Evolutionary conservation across 108 stramenopile genomes (phyloP), one percentile per base, ranked within the genome.

Genomic region (Fistulifera solaris): DNA sequence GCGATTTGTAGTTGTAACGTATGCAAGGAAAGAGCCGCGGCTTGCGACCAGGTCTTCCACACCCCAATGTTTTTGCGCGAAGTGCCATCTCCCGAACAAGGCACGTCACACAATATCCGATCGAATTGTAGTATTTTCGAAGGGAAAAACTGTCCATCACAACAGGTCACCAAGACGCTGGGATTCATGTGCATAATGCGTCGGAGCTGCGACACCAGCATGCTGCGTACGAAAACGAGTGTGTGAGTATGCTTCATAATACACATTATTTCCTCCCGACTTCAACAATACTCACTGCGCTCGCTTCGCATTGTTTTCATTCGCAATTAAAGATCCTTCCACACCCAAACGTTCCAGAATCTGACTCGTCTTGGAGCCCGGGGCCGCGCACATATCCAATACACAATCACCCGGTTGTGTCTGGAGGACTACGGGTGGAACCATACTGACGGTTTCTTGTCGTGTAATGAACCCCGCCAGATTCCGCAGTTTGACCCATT

Each of bases 371-470:
- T 99, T 99, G 46, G 81, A 86, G 5, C 99, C 99, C 1, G 99
- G 99, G 1, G 99, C 94, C 10, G 99, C 97, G 62, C 96, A 97
- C 93, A 97, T 92, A 66, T 96, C 95, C 12, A 98, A 71, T 1
- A 97, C 80, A 17, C 54, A 59, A 75, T 97, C 84, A 19, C 88
- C 59, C 5, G 86, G 78, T 54, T 77, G 56, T 6, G 83, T 85
- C 63, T 83, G 65, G 58, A 99, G 67, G 27, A 97, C 92, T 14
- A 96, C 81, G 13, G 98, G 98, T 6, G 99, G 98, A 18, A 99
- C 85, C 98, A 99, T 99, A 56, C 80, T 83, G 24, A 98, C 99
- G 15, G 95, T 95, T 67, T 99, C 99, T 63, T 98, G 98, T 24
- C 98, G 87, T 11, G 94, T 97, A 19, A 99, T 63, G 56, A 82